phyloP scores from a whole-genome alignment of 1,284 basidiomycete genomes.

The Fomitopsis pinicola region DNA sequence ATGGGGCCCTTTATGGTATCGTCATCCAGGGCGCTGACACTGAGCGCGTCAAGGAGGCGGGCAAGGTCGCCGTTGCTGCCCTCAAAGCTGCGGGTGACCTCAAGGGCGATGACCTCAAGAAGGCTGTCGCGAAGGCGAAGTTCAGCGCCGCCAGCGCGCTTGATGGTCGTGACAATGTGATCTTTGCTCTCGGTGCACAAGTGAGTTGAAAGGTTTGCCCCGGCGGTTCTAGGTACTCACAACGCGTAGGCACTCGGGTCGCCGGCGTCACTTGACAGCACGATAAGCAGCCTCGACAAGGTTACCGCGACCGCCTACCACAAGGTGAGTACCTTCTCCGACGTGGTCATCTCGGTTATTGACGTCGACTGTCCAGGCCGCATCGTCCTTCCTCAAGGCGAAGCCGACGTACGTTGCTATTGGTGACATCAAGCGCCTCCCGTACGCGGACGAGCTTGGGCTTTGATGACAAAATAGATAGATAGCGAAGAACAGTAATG shows the following conservation, averaged over 20 bases:
- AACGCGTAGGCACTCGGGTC: conserved; percentile 54
- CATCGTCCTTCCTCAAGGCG: conserved; percentile 46
- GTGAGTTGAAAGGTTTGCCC: conserved; percentile 29
- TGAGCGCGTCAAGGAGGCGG: conserved; percentile 59
- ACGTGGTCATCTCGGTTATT: not conserved
- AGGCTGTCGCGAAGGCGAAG: conserved; percentile 83
- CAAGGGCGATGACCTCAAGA: conserved; percentile 71
- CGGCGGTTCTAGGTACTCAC: not conserved
- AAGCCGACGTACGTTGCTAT: conserved; percentile 87
- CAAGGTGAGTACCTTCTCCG: conserved; percentile 43
- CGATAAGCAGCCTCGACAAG: conserved; percentile 57
- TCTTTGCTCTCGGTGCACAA: conserved; percentile 58
- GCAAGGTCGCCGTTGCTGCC: conserved; percentile 62
- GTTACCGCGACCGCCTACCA: conserved; percentile 56
- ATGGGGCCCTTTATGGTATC: conserved; percentile 83
- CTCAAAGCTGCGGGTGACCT: conserved; percentile 57
- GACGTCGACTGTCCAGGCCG: conserved; percentile 15
- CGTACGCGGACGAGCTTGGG: conserved; percentile 83
- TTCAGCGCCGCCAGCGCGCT: conserved; percentile 69
- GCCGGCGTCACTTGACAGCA: conserved; percentile 47
- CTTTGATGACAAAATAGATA: conserved; percentile 36
- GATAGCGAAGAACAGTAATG: conserved; percentile 2
- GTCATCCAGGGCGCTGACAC: conserved; percentile 63
- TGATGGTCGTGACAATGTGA: conserved; percentile 71
- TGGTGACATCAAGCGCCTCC: conserved; percentile 73